Evolutionary conservation across 139 green algal genomes (phyloP), one percentile per base, ranked within the genome.

Genomic region (Tetradesmus lagerheimii): DNA sequence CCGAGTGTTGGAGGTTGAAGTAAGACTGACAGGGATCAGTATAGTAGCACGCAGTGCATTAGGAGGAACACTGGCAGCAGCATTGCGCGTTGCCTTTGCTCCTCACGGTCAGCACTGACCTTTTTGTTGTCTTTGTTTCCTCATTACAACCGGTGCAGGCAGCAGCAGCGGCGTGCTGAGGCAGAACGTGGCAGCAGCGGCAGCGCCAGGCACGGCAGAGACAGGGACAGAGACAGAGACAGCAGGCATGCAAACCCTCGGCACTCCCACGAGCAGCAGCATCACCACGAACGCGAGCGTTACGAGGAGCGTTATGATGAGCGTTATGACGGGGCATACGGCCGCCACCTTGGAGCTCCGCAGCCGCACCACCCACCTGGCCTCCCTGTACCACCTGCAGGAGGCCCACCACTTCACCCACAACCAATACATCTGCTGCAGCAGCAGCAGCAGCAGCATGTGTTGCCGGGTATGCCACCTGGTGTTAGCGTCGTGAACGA

Each of bases 151-250:
- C 64, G 25, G 71, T 37, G 31, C 71, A 79, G 71, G 77, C 77
- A 83, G 77, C 77, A 47, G 38, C 77, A 83, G 77, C 77, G 57
- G 57, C 57, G 57, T n/a, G 57, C 23, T 31, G 57, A 71, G 57
- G 12, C 57, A 31, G 57, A 71, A 4, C 57, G 57, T n/a, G 20
- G 37, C 77, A 31, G 38, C 77, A 50, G 39, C 38, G 64, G 77
- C 77, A 62, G 39, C 77, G 20, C 31, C 77, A 25, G 77, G 34
- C 38, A 39, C 12, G 27, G 77, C 38, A 62, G 77, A 23, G 27
- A 35, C 75, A 41, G 75, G 75, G 64, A 31, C 82, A 88, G 75
- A 8, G 34, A 29, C 77, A 83, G 75, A 9, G 35, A 41, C 71
- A 79, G 71, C 71, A 79, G 71, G 71, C 31, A 37, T 20, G 31